Evolutionary conservation across 257 asterid genomes (phyloP).

Genomic region (Cynanchum wilfordii): DNA sequence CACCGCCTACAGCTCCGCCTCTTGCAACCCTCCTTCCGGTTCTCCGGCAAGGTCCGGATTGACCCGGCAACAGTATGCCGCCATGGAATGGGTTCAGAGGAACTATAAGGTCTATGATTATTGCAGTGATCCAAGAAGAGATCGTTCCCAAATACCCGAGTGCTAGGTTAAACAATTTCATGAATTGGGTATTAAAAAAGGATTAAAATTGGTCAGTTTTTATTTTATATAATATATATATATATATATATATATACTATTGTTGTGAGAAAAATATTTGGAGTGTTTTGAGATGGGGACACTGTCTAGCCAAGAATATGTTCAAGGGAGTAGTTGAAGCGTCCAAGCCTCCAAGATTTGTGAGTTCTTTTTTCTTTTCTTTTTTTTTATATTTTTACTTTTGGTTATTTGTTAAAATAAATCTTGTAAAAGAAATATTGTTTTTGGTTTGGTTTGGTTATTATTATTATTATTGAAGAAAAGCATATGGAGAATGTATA

Average conservation of each 20-base stretch:
- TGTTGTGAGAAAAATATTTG: conserved; percentile 7
- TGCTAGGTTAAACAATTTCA: no score
- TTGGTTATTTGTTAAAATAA: background rate
- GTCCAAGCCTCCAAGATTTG: conserved; percentile 34
- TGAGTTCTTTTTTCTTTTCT: background rate
- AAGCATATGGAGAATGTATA: no score
- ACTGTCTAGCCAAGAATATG: conserved; percentile 20
- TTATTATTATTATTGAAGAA: background rate
- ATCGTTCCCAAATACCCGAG: conserved; percentile 69
- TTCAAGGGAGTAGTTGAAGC: conserved; percentile 22
- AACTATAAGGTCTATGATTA: conserved; percentile 61
- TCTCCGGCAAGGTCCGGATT: conserved; percentile 43
- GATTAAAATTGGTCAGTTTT: background rate
- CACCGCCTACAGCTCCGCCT: conserved; percentile 21
- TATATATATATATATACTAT: no score
- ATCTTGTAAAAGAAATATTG: background rate
- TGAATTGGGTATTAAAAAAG: no score
- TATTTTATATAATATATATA: background rate
- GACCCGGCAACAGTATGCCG: conserved; percentile 56
- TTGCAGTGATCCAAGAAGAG: conserved; percentile 49
- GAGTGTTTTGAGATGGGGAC: conserved; percentile 41
- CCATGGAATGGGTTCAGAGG: conserved; percentile 65
- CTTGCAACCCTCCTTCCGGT: conserved; percentile 39
- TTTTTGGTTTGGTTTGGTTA: background rate
- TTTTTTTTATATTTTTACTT: conserved; percentile 6